Base-by-base conservation (phyloP, 345 rosid genomes). In the Eucalyptus marginata region DNA sequence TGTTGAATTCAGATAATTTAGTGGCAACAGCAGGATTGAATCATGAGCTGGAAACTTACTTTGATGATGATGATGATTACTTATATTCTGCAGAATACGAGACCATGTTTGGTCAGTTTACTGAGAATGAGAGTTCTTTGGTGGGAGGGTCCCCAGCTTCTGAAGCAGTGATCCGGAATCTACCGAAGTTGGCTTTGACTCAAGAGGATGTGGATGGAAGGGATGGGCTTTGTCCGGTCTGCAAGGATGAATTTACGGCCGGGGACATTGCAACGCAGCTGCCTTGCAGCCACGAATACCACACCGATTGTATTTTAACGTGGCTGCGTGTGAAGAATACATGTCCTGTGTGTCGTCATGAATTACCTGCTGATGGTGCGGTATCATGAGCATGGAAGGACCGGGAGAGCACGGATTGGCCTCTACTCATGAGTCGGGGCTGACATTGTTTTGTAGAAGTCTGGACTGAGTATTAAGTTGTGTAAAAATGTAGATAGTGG, bases 301-400 rank as follows among this genome's bases (percentile, higher is more conserved):
- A 97, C 90, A 94, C 94, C 25, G 95, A 96, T 18, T 97, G 99
- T 91, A 97, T 97, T 51, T 40, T 94, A 59, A 98, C 96, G 4
- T 97, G 99, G 99, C 93, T 97, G 51, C 90, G 89, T 51, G 93
- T 96, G 25, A 94, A 97, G 94, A 97, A 96, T 87, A 95, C 99
- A 8, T 97, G 99, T 86, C 99, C 99, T 43, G 97, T 97, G 88
- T 97, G 99, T 92, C 94, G 99, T 56, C 91, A 93, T 90, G 98
- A 96, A 93, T 90, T 97, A 91, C 98, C 97, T 86, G 97, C 99
- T 5, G 98, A 95, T 90, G 97, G 95, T 91, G 92, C 91, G 49
- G 96, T 20, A 95, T 43, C 93, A 94, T 87, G 97, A 97, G 89
- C 91, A 92, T 93, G 92, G 90, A 88, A 93, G 91, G 93, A 91